Conservation (phyloP, 257 asterid genomes). For the Mentha longifolia region DNA sequence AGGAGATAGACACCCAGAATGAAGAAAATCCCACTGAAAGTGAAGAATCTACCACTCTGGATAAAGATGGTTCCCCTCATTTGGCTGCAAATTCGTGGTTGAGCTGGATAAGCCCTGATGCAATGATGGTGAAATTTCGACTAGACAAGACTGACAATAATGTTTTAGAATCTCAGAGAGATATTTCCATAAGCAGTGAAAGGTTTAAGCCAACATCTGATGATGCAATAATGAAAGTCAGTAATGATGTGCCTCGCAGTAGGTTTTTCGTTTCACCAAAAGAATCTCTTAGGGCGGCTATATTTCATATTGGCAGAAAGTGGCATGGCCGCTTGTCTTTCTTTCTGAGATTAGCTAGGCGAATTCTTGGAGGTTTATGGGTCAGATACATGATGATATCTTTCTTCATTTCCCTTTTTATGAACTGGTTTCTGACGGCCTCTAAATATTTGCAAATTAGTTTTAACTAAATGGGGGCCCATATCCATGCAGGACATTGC, state of each 20-base stretch:
- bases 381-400: constrained; percentile 50
- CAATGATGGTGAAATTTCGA: constrained; percentile 47
- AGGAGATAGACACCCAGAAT: constrained; percentile 35
- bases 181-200: constrained; percentile 48
- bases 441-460: constrained; percentile 4
- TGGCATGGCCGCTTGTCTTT: constrained; percentile 89
- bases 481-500: constrained; percentile 74
- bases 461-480: constrained; percentile 17
- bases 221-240: constrained; percentile 48
- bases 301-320: constrained; percentile 68
- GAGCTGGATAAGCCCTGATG: constrained; percentile 70
- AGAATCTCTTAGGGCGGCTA: constrained; percentile 85
- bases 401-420: constrained; percentile 18
- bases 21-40: constrained; percentile 36
- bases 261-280: constrained; percentile 69
- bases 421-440: constrained; percentile 27
- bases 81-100: constrained; percentile 56
- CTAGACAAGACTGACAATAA: constrained; percentile 54
- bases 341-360: constrained; percentile 68
- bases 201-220: constrained; percentile 46
- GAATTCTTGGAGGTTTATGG: constrained; percentile 90
- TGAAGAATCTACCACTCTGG: constrained; percentile 40
- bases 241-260: constrained; percentile 60
- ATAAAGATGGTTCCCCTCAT: constrained; percentile 53
- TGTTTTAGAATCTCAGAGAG: constrained; percentile 58